These are phyloP conservation scores for Alternaria incomplexa DNA, from an alignment of 2,329 filamentous ascomycete genomes.

Conservation along the genomic window DNA sequence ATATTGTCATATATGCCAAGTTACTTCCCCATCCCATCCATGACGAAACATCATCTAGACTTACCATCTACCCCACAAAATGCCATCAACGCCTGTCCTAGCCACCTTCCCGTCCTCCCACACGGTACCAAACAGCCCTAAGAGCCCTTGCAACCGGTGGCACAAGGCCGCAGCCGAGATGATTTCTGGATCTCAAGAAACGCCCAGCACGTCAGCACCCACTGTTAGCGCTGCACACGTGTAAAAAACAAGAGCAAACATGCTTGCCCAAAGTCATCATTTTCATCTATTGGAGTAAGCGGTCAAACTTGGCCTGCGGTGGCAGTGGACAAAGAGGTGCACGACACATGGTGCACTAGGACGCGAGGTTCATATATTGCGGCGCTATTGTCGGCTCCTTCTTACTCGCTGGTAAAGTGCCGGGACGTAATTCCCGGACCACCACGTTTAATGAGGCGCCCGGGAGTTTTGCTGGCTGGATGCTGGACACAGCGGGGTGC, in stretches of 20 bases:
- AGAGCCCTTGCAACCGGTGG: slow-evolving; percentile 15
- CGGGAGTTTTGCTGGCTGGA: slow-evolving; percentile 1
- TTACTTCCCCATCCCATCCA: neutral
- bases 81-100: neutral
- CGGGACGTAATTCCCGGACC: neutral
- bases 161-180: slow-evolving; percentile 4
- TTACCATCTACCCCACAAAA: slow-evolving; percentile 2
- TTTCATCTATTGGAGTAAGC: neutral
- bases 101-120: neutral
- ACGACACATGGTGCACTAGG: neutral
- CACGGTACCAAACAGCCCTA: neutral
- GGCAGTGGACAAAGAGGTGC: neutral
- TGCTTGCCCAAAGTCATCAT: neutral
- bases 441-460: neutral
- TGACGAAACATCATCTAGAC: neutral
- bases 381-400: slow-evolving; percentile 4
- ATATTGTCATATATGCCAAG: neutral
- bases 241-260: neutral
- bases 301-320: neutral
- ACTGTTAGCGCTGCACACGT: neutral
- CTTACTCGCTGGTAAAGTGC: slow-evolving; percentile 1
- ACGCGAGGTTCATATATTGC: slow-evolving; percentile 9
- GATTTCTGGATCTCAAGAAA: neutral
- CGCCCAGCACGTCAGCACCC: neutral
- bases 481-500: slow-evolving; percentile 3